Conservation (phyloP, 805 yeast species). For the Kodamaea kakaduensis region DNA sequence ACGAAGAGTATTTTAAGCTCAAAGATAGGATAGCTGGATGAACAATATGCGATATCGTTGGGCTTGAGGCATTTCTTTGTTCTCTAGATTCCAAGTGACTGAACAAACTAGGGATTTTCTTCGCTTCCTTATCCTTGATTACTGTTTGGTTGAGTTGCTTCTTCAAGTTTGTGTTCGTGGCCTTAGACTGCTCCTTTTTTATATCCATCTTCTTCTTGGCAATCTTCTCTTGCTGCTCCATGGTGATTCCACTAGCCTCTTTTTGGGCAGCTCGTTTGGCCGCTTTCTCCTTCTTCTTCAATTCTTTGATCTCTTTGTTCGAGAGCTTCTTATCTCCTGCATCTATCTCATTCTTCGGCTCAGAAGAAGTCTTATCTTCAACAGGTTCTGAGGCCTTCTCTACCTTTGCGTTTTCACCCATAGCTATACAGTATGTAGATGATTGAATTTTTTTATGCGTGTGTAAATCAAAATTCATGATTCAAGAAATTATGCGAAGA, state of each 20-base stretch:
- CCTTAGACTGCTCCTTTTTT: constrained; percentile 34
- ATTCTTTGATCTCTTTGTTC: constrained; percentile 81
- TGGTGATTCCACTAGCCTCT: constrained; percentile 56
- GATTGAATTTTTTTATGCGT: constrained; percentile 2
- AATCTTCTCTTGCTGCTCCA: constrained; percentile 40
- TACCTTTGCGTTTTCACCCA: constrained; percentile 6
- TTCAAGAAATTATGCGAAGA: too few relatives aligned
- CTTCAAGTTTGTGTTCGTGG: constrained; percentile 48
- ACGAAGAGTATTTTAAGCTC: constrained; percentile 76
- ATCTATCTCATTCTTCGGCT: background rate
- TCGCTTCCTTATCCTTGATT: constrained; percentile 33
- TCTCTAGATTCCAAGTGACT: constrained; percentile 78
- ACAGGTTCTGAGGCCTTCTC: background rate
- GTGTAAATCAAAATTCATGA: constrained; percentile 3
- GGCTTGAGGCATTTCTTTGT: constrained; percentile 58
- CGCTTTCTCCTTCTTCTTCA: constrained; percentile 85
- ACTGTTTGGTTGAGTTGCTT: constrained; percentile 52
- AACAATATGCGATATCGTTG: constrained; percentile 59
- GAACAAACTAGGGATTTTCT: constrained; percentile 59
- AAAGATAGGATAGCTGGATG: constrained; percentile 83
- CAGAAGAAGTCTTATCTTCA: constrained; percentile 1
- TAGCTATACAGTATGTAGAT: background rate
- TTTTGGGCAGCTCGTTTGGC: constrained; percentile 89
- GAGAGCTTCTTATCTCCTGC: constrained; percentile 32
- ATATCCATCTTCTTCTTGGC: constrained; percentile 42